A percentile compares a stretch with the other conserved stretches of the same genome.
These are phyloP conservation scores for Malassezia dermatis DNA, from an alignment of 1,284 basidiomycete genomes.

Conservation along the genomic window DNA sequence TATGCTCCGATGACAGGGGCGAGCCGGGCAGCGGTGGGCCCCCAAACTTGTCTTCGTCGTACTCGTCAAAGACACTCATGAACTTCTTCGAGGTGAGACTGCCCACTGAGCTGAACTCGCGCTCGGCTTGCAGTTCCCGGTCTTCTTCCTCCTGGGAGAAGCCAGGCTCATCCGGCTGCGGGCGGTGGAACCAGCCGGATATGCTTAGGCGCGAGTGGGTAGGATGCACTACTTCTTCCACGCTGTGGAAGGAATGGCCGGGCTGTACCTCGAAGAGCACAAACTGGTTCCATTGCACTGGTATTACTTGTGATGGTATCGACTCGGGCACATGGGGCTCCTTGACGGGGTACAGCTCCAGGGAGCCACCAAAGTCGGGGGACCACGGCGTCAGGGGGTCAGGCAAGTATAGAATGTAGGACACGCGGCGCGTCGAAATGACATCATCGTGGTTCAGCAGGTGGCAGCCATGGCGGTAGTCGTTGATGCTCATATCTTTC, in stretches of 20 bases:
- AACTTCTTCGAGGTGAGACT: slow-evolving; percentile 59
- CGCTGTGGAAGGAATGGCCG: slow-evolving; percentile 87
- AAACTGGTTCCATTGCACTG: slow-evolving; percentile 78
- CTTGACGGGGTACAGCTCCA: slow-evolving; percentile 75
- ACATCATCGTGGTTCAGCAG: slow-evolving; percentile 70
- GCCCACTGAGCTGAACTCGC: slow-evolving; percentile 35
- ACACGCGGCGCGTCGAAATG: slow-evolving; percentile 85
- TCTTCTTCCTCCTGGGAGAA: slow-evolving; percentile 58
- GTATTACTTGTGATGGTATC: slow-evolving; percentile 33
- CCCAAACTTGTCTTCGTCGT: slow-evolving; percentile 19
- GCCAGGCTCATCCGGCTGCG: slow-evolving; percentile 79
- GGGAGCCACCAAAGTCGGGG: slow-evolving; percentile 75
- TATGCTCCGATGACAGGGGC: slow-evolving; percentile 29
- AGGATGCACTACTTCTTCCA: slow-evolving; percentile 67
- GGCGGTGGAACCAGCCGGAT: slow-evolving; percentile 83
- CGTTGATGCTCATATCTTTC: slow-evolving; percentile 90
- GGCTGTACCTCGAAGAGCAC: slow-evolving; percentile 81
- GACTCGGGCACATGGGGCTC: slow-evolving; percentile 34
- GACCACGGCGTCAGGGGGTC: slow-evolving; percentile 64
- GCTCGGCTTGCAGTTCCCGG: slow-evolving; percentile 33
- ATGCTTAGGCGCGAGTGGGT: slow-evolving; percentile 58
- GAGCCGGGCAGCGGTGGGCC: slow-evolving; percentile 38
- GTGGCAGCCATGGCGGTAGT: slow-evolving; percentile 74
- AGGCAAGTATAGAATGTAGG: slow-evolving; percentile 95
- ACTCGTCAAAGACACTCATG: slow-evolving; percentile 56